Conservation (phyloP, 768 basidiomycete genomes). For the Podaxis mareebaensis region DNA sequence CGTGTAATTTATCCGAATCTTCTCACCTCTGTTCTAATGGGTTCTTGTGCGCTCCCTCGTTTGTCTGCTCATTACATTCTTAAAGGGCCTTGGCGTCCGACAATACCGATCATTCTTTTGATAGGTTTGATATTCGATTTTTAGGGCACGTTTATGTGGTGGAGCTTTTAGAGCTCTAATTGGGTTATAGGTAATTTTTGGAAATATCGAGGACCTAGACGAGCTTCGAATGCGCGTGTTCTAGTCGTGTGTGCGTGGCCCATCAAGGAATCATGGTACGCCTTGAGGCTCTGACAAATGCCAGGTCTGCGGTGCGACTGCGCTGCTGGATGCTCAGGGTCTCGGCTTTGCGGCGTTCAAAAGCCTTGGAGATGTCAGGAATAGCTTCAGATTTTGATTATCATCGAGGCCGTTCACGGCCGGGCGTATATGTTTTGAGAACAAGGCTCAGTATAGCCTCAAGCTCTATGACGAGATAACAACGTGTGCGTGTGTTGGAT, state of each 20-base stretch:
- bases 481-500: background rate
- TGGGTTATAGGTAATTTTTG: background rate
- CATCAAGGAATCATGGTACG: background rate
- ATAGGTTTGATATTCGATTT: background rate
- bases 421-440: background rate
- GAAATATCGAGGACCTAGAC: background rate
- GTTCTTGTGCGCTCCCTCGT: background rate
- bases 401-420: background rate
- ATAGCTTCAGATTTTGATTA: background rate
- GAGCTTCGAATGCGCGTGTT: conserved; percentile 13
- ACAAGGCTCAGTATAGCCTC: background rate
- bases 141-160: background rate
- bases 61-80: background rate
- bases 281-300: background rate
- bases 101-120: conserved; percentile 4
- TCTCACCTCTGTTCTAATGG: background rate
- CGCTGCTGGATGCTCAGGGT: background rate
- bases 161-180: background rate
- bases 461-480: background rate
- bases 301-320: background rate
- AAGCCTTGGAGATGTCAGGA: background rate
- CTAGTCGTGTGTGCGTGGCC: conserved; percentile 3
- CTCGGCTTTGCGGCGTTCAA: background rate
- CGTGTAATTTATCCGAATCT: conserved; percentile 3
- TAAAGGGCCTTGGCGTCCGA: background rate